Conservation (phyloP, 2,329 filamentous ascomycete genomes). For the Colletotrichum lini region DNA sequence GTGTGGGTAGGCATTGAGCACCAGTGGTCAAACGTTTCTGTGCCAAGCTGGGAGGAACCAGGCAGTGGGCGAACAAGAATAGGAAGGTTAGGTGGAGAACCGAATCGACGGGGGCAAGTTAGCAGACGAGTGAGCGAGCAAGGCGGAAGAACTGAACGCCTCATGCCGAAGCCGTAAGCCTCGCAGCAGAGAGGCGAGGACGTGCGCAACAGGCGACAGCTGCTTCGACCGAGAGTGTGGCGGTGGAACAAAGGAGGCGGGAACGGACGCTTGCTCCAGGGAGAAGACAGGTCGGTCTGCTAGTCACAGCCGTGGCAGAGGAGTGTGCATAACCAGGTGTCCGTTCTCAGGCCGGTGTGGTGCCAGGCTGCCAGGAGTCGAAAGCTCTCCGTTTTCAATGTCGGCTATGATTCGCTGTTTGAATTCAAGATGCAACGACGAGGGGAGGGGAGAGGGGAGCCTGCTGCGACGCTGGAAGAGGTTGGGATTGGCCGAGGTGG, state of each 20-base stretch:
- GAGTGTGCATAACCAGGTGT: conserved; percentile 16
- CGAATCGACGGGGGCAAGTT: not conserved
- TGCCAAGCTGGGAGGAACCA: conserved; percentile 22
- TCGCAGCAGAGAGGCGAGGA: conserved; percentile 5
- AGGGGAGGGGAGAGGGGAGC: conserved; percentile 28
- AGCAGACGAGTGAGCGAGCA: not conserved
- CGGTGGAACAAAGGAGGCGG: conserved; percentile 30
- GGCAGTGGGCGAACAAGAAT: conserved; percentile 18
- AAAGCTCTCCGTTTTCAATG: conserved; percentile 33
- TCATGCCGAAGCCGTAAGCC: conserved; percentile 9
- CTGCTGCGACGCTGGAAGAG: conserved; percentile 35
- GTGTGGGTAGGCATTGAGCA: conserved; percentile 13
- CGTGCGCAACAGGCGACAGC: conserved; percentile 1
- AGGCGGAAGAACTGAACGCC: not conserved
- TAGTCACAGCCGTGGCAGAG: conserved; percentile 34
- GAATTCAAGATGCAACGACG: conserved; percentile 34
- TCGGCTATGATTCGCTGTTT: conserved; percentile 32
- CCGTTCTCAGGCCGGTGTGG: conserved; percentile 30
- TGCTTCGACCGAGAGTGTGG: conserved; percentile 23
- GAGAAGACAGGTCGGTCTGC: conserved; percentile 18
- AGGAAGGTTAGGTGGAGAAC: conserved; percentile 28
- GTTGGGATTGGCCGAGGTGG: conserved; percentile 38
- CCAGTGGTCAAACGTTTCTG: conserved; percentile 19
- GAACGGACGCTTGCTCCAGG: conserved; percentile 16
- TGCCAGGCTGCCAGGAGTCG: not conserved